Evolutionary conservation across 2,329 filamentous ascomycete species (phyloP).

Genomic region (Calonectria pseudoreteaudii): DNA sequence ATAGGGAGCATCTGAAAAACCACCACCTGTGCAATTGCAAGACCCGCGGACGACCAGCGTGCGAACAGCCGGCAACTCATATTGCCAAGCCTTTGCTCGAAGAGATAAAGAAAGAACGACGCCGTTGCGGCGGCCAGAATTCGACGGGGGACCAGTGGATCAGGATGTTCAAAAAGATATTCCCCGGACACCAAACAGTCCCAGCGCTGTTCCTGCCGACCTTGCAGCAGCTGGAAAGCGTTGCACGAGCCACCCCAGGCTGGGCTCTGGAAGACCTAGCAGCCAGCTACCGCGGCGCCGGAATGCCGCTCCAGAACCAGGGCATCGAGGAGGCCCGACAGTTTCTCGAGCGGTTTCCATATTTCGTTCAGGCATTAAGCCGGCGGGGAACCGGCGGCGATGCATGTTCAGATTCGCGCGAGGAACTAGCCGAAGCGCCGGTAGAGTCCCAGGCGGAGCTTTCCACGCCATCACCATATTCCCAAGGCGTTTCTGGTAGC

Average conservation of each 20-base stretch:
- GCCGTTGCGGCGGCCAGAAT: not conserved
- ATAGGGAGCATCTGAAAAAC: not conserved
- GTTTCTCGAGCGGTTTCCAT: not conserved
- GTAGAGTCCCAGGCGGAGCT: not conserved
- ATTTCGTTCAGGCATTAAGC: not conserved
- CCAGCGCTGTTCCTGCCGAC: not conserved
- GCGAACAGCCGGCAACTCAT: not conserved
- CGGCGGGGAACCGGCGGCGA: not conserved
- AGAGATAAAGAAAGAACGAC: not conserved
- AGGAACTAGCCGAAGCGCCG: not conserved
- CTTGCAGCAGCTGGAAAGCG: not conserved
- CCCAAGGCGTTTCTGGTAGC: not conserved
- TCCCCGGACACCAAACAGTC: not conserved
- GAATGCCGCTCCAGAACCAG: not conserved
- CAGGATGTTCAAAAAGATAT: not conserved
- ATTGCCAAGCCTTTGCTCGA: not conserved
- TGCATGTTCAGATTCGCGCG: not conserved
- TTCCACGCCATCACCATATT: not conserved
- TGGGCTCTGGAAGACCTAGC: not conserved
- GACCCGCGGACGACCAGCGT: not conserved
- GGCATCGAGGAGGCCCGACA: not conserved
- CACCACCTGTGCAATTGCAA: not conserved
- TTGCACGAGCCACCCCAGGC: not conserved
- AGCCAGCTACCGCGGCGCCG: not conserved
- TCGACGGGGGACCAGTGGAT: not conserved